A percentile compares a stretch with the other conserved stretches of the same genome.
Conservation (phyloP, 495 filamentous ascomycete species). For the Schizothecium vesticola region DNA sequence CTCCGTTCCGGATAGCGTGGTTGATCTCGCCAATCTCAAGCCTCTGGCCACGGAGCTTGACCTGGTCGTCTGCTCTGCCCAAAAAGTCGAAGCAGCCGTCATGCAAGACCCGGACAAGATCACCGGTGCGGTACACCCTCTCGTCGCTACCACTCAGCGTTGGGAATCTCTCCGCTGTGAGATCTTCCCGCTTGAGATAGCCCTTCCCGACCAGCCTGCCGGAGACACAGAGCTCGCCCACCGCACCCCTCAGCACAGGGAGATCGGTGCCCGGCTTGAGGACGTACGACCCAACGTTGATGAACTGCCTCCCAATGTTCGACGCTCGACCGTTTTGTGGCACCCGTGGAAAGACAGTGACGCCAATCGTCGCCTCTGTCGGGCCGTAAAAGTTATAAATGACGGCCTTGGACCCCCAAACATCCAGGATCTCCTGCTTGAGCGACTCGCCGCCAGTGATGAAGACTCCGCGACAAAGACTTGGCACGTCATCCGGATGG, state of each 20-base stretch:
- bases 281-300: slow-evolving; percentile 77
- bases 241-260: slow-evolving; percentile 68
- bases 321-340: slow-evolving; percentile 64
- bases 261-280: slow-evolving; percentile 61
- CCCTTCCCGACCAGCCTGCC: slow-evolving; percentile 83
- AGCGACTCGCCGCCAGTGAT: slow-evolving; percentile 71
- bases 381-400: slow-evolving; percentile 82
- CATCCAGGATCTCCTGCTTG: slow-evolving; percentile 65
- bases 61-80: slow-evolving; percentile 71
- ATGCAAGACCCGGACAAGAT: slow-evolving; percentile 66
- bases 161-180: slow-evolving; percentile 61
- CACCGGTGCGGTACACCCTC: slow-evolving; percentile 71
- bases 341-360: slow-evolving; percentile 71
- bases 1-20: slow-evolving; percentile 51
- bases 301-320: slow-evolving; percentile 80
- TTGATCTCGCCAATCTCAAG: slow-evolving; percentile 77
- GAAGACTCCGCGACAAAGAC: slow-evolving; percentile 63
- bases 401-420: slow-evolving; percentile 56
- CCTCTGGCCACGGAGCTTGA: slow-evolving; percentile 74
- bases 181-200: slow-evolving; percentile 71
- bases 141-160: slow-evolving; percentile 43
- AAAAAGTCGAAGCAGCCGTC: slow-evolving; percentile 68
- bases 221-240: slow-evolving; percentile 83
- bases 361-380: slow-evolving; percentile 86
- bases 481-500: slow-evolving; percentile 62